Conservation (phyloP, 2,329 filamentous ascomycete genomes). For the Fusarium sororula region DNA sequence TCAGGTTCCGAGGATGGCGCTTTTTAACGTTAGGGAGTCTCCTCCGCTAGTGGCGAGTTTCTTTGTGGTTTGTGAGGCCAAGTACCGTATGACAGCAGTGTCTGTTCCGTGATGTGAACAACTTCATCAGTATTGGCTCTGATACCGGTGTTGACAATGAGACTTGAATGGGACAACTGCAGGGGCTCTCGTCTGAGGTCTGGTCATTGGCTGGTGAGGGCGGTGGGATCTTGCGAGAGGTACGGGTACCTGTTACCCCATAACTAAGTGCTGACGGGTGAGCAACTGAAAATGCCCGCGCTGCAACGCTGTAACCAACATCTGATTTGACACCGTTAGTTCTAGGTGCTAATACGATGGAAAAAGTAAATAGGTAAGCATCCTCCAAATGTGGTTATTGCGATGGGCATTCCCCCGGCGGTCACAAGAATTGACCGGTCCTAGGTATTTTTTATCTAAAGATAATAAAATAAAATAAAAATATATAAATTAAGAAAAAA, state of each 20-base stretch:
- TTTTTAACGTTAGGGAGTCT: conserved; percentile 9
- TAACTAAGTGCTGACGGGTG: conserved; percentile 20
- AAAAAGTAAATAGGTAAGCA: neutral
- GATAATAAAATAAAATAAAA: too few species aligned
- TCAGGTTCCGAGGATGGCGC: neutral
- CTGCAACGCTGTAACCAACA: conserved; percentile 26
- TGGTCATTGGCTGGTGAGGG: conserved; percentile 8
- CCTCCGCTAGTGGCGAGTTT: conserved; percentile 5
- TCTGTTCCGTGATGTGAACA: conserved; percentile 2
- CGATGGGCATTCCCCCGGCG: too few species aligned
- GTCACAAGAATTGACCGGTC: too few species aligned
- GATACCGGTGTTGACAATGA: neutral
- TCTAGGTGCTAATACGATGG: neutral
- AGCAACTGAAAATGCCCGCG: conserved; percentile 16
- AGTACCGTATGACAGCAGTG: neutral
- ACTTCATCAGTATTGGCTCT: neutral
- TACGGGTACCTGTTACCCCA: neutral
- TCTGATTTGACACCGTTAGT: conserved; percentile 9
- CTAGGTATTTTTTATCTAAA: too few species aligned
- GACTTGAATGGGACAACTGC: neutral
- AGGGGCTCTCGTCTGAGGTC: conserved; percentile 3
- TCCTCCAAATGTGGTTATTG: neutral
- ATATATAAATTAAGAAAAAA: too few species aligned
- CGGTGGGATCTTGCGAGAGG: neutral
- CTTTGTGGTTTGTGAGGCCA: conserved; percentile 16